Conservation (phyloP, 2,329 filamentous ascomycete species). For the Gnomoniopsis smithogilvyi region DNA sequence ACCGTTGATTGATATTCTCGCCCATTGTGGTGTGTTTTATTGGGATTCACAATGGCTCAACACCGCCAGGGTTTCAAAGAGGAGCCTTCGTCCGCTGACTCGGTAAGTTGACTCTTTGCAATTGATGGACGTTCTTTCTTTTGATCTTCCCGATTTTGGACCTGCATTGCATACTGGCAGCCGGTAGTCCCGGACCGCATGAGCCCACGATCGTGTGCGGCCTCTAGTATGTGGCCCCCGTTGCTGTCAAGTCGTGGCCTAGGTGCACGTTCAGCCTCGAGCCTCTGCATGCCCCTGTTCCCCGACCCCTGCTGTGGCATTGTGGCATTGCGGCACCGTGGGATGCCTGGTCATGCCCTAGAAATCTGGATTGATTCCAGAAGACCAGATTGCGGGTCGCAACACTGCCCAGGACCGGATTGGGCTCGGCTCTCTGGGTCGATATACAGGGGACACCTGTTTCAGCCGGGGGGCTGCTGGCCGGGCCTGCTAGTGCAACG, state of each 20-base stretch:
- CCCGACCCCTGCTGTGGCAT: constrained; percentile 1
- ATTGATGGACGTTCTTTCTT: neutral
- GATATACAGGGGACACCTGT: constrained; percentile 50
- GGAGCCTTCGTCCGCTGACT: constrained; percentile 34
- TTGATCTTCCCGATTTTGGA: neutral
- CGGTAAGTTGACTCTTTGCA: constrained; percentile 31
- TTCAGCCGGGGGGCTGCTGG: constrained; percentile 43
- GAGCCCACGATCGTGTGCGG: neutral
- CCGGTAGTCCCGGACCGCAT: constrained; percentile 12
- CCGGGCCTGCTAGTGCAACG: constrained; percentile 27
- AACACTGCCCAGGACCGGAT: constrained; percentile 42
- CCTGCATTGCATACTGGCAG: neutral
- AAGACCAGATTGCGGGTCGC: constrained; percentile 39
- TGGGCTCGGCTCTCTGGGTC: constrained; percentile 31
- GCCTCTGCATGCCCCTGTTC: neutral
- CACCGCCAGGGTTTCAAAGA: constrained; percentile 44
- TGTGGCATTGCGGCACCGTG: neutral
- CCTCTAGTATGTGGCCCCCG: neutral
- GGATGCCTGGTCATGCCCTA: constrained; percentile 1
- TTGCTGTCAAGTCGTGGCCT: neutral
- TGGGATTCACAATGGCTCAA: constrained; percentile 45
- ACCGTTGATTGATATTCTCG: neutral
- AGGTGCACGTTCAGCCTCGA: neutral
- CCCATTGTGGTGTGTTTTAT: constrained; percentile 19
- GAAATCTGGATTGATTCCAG: constrained; percentile 36